A percentile compares a stretch with the other conserved stretches of the same genome.
Conservation (phyloP, 371 early-diverging fungal species). For the Mucor racemosus region DNA sequence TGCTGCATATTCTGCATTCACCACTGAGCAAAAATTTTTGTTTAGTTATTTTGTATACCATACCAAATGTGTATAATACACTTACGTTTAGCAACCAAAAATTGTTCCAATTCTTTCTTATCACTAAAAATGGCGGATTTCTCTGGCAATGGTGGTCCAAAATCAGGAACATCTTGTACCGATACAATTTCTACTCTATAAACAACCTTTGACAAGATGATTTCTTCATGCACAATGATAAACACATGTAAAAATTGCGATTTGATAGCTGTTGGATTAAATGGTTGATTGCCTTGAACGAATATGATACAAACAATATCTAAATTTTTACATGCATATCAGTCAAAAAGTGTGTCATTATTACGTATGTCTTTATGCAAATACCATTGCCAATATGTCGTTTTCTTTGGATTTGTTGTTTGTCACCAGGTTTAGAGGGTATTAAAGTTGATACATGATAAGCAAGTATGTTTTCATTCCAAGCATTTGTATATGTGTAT, state of each 20-base stretch:
- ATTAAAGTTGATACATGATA: conserved; percentile 86
- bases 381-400: conserved; percentile 86
- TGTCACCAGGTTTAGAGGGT: conserved; percentile 74
- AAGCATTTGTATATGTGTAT: conserved; percentile 74
- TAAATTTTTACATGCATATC: conserved; percentile 15
- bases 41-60: neutral
- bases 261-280: conserved; percentile 73
- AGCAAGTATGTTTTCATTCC: conserved; percentile 81
- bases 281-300: conserved; percentile 67
- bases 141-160: conserved; percentile 70
- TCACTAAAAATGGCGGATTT: conserved; percentile 61
- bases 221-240: conserved; percentile 67
- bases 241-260: conserved; percentile 82
- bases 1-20: conserved; percentile 84
- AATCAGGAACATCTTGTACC: conserved; percentile 68
- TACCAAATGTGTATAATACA: neutral
- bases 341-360: neutral
- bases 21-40: conserved; percentile 35
- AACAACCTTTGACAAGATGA: conserved; percentile 30
- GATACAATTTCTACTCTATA: conserved; percentile 65
- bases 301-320: conserved; percentile 80
- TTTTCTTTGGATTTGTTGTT: conserved; percentile 84
- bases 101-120: conserved; percentile 53
- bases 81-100: conserved; percentile 67
- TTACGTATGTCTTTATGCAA: conserved; percentile 7